A percentile compares a stretch with the other conserved stretches of the same genome.
phyloP scores from a whole-genome alignment of 2,329 filamentous ascomycete genomes.

The Aspergillus costaricaensis region DNA sequence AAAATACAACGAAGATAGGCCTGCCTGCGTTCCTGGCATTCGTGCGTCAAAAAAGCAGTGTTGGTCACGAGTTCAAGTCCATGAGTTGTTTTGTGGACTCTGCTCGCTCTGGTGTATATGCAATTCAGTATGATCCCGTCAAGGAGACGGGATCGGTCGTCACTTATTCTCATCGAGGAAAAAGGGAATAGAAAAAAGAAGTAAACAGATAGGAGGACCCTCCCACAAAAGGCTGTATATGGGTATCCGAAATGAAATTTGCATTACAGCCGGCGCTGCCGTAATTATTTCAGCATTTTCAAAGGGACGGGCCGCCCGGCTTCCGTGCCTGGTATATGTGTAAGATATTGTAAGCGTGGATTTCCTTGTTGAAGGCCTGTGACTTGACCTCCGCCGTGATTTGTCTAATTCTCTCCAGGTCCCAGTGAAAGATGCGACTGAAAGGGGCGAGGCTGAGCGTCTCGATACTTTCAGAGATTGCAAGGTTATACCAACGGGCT shows the following conservation, averaged over 20 bases:
- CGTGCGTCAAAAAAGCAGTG: too few species aligned
- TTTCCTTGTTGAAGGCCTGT: constrained; percentile 68
- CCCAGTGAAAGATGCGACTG: constrained; percentile 64
- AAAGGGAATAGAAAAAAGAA: too few species aligned
- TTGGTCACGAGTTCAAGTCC: too few species aligned
- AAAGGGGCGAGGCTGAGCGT: constrained; percentile 74
- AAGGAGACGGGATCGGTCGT: too few species aligned
- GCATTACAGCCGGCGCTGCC: constrained; percentile 1
- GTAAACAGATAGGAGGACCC: too few species aligned
- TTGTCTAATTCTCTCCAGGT: constrained; percentile 61
- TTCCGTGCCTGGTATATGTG: constrained; percentile 49
- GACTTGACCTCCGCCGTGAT: constrained; percentile 64
- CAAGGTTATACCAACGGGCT: constrained; percentile 81
- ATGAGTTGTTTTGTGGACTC: too few species aligned
- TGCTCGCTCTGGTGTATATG: too few species aligned
- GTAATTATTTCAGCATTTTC: neutral
- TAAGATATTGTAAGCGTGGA: constrained; percentile 67
- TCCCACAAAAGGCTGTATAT: too few species aligned
- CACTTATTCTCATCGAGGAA: too few species aligned
- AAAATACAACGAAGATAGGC: too few species aligned
- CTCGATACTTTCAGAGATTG: constrained; percentile 71
- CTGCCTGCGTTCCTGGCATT: too few species aligned
- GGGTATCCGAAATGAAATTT: neutral
- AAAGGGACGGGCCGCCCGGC: constrained; percentile 23
- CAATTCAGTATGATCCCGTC: too few species aligned